Base-by-base conservation (phyloP, 306 rosid species). In the Rosa rugosa region DNA sequence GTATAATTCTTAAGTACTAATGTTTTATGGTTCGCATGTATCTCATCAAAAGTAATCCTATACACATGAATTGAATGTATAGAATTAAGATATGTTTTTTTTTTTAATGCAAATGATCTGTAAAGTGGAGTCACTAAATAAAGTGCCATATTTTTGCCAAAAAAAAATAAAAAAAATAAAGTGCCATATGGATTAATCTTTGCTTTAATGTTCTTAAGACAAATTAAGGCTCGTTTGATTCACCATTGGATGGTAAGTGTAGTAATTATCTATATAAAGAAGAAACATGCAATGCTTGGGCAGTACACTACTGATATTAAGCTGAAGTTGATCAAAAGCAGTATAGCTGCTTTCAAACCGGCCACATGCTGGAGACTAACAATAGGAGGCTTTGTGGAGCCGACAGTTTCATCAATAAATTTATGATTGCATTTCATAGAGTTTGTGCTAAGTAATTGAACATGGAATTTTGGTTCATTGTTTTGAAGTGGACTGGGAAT, bases 301-400 rank as follows among this genome's bases (percentile, higher is more conserved):
- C 34, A 10, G 34, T 23, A 23, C 6, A 59, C 34, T 8, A 11
- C 38, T 27, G 69, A 63, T 63, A 44, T 16, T 63, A 63, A 63
- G 44, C 34, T 64, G 44, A 34, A 64, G 69, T 1, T 64, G 69
- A 64, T 34, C 69, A 34, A 60, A 60, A 60, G 67, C 38, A 60
- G 2, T 22, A n/a, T 7, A 7, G 46, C 31, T 57, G 42, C 41
- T 34, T 31, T 23, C 40, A 46, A 25, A 34, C 10, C 34, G 10
- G 2, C 69, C 87, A 86, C 80, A 85, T 86, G 80, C 79, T 63
- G 27, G 77, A 81, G 79, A 86, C 81, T 83, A 84, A 82, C 85
- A 73, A 83, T 75, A 86, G 64, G 80, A 80, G 85, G 85, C 79
- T 80, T 77, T 46, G 84, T 80, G 84, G 86, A 73, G 80, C 83